These are phyloP conservation scores for Candida hispaniensis DNA, from an alignment of 805 yeast species.

Conservation along the genomic window DNA sequence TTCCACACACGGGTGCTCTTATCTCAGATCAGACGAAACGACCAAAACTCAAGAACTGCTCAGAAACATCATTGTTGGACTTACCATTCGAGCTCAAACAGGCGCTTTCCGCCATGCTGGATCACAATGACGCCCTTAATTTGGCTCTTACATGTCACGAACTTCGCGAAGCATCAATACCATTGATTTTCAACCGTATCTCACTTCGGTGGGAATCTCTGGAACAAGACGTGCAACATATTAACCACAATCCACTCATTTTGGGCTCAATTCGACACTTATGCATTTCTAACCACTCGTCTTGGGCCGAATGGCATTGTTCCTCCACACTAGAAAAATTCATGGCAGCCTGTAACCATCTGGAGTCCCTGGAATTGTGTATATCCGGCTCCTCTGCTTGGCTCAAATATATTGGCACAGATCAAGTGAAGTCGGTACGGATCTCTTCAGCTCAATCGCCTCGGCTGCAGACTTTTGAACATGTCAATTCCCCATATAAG, in stretches of 20 bases:
- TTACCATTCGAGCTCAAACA: background rate
- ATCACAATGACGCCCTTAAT: background rate
- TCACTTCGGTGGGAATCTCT: constrained; percentile 2
- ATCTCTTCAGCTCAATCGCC: constrained; percentile 8
- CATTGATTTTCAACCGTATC: constrained; percentile 7
- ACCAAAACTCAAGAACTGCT: background rate
- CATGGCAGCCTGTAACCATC: constrained; percentile 13
- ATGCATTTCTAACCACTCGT: constrained; percentile 16
- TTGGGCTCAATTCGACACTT: constrained; percentile 3
- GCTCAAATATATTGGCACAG: constrained; percentile 17
- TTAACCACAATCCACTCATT: background rate
- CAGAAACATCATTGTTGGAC: background rate
- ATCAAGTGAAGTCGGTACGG: constrained; percentile 1
- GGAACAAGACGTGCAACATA: constrained; percentile 3
- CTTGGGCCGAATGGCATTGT: constrained; percentile 18
- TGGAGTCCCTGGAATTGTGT: constrained; percentile 3
- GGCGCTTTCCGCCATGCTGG: background rate
- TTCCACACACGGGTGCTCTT: background rate
- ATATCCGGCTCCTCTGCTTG: constrained; percentile 18
- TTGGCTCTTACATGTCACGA: constrained; percentile 8
- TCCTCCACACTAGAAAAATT: constrained; percentile 12
- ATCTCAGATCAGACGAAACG: background rate
- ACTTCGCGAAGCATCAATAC: constrained; percentile 11
- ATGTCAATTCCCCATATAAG: constrained; percentile 12
- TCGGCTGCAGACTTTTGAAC: constrained; percentile 7